phyloP scores from a whole-genome alignment of 352 stramenopile genomes.

The Globisporangium acanthophoron region DNA sequence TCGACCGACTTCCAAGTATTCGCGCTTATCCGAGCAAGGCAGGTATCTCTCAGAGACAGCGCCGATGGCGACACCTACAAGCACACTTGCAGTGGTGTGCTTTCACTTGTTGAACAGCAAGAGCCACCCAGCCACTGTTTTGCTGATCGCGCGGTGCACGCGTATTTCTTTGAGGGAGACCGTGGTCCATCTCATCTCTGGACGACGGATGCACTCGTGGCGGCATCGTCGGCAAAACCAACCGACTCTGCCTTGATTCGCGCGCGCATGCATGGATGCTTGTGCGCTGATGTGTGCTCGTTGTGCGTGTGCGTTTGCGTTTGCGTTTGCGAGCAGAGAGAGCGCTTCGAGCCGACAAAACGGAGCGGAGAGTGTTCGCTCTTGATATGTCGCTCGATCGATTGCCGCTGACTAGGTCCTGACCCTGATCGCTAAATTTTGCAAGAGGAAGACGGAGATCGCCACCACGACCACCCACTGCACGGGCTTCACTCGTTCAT shows the following conservation, averaged over 20 bases:
- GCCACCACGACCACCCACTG: too few relatives aligned
- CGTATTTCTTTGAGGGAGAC: neutral
- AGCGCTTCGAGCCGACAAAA: neutral
- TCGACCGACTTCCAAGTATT: too few relatives aligned
- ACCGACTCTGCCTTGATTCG: conserved; percentile 2
- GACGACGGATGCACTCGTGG: neutral
- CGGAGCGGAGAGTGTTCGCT: neutral
- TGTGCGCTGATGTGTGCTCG: neutral
- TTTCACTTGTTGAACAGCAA: too few relatives aligned
- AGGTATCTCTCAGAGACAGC: too few relatives aligned
- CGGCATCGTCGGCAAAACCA: neutral
- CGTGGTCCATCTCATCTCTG: neutral
- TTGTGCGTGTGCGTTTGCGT: neutral
- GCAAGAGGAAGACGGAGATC: too few relatives aligned
- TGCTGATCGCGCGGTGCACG: neutral
- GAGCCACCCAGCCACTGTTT: neutral
- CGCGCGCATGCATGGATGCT: neutral
- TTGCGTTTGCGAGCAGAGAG: neutral
- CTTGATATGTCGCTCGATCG: neutral
- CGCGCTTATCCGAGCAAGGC: too few relatives aligned
- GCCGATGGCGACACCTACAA: too few relatives aligned
- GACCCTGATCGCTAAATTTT: too few relatives aligned
- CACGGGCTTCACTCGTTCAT: too few relatives aligned
- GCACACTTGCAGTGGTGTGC: too few relatives aligned
- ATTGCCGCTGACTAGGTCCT: too few relatives aligned